Evolutionary conservation across 179 eudicot genomes (phyloP).

Genomic region (Beta corolliflora): DNA sequence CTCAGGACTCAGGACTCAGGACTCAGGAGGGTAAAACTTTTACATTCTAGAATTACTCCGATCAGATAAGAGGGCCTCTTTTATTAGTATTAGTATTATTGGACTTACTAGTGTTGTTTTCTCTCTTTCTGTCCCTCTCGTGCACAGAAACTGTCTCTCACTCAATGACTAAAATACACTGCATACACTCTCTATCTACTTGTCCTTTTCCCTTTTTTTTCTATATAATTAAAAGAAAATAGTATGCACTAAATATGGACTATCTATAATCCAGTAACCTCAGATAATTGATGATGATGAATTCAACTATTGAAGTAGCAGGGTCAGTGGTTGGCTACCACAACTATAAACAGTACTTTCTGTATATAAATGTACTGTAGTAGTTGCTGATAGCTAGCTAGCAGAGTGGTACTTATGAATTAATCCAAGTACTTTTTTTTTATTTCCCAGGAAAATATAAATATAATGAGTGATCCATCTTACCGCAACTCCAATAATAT

Average conservation of each 20-base stretch:
- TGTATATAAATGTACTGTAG: too few relatives aligned
- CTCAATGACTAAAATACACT: not conserved
- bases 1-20: not conserved
- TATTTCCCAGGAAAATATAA: too few relatives aligned
- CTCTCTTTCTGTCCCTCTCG: constrained; percentile 20
- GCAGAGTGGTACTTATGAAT: too few relatives aligned
- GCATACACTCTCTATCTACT: not conserved
- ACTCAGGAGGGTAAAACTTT: constrained; percentile 22
- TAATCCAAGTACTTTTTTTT: too few relatives aligned
- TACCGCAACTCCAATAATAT: constrained; percentile 22
- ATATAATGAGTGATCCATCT: constrained; percentile 31
- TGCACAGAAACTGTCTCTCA: constrained; percentile 19
- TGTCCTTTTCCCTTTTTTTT: not conserved
- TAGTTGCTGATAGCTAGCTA: too few relatives aligned
- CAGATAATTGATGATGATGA: constrained; percentile 12
- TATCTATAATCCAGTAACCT: constrained; percentile 10
- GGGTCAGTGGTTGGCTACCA: not conserved
- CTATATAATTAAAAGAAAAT: too few relatives aligned
- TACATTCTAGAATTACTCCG: not conserved
- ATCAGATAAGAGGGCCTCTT: not conserved
- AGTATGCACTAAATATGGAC: not conserved
- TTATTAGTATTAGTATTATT: not conserved
- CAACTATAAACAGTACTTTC: not conserved
- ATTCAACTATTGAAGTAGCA: not conserved
- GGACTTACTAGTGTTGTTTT: constrained; percentile 17